phyloP scores from a whole-genome alignment of 2,329 filamentous ascomycete genomes.

The Aspergillus felis region DNA sequence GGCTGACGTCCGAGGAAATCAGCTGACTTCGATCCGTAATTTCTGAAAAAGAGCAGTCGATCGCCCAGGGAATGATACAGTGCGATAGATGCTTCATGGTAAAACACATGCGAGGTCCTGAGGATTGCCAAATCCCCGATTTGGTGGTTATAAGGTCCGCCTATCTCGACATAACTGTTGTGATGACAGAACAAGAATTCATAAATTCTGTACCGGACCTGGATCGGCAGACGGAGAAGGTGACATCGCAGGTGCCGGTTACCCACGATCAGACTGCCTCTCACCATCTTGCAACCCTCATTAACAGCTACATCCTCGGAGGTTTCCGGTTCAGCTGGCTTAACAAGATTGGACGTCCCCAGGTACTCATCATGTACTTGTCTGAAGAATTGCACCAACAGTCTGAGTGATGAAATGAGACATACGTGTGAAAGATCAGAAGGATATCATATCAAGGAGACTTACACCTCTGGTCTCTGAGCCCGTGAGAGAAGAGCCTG shows the following conservation, averaged over 20 bases:
- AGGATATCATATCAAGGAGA: neutral
- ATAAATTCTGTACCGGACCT: slow-evolving; percentile 12
- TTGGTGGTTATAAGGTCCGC: slow-evolving; percentile 2
- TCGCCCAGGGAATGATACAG: slow-evolving; percentile 14
- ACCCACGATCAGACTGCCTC: slow-evolving; percentile 1
- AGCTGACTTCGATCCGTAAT: slow-evolving; percentile 9
- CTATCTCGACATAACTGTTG: slow-evolving; percentile 9
- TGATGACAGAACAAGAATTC: slow-evolving; percentile 9
- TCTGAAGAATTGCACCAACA: slow-evolving; percentile 7
- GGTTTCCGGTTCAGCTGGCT: slow-evolving; percentile 2
- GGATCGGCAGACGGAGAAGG: slow-evolving; percentile 13
- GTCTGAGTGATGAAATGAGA: neutral
- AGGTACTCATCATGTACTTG: slow-evolving; percentile 1
- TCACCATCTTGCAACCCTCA: slow-evolving; percentile 8
- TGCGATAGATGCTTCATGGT: slow-evolving; percentile 16
- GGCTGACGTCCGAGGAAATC: slow-evolving; percentile 10
- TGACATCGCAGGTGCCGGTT: slow-evolving; percentile 6
- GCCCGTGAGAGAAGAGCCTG: neutral
- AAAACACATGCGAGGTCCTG: slow-evolving; percentile 14
- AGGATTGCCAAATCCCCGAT: slow-evolving; percentile 11
- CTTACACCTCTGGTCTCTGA: neutral
- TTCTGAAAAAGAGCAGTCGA: slow-evolving; percentile 10
- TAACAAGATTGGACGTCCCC: slow-evolving; percentile 1
- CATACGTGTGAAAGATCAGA: neutral
- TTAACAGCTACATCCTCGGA: slow-evolving; percentile 4